Evolutionary conservation across 139 green algal genomes (phyloP), one percentile per base, ranked within the genome.

Genomic region (Micromonas commoda): DNA sequence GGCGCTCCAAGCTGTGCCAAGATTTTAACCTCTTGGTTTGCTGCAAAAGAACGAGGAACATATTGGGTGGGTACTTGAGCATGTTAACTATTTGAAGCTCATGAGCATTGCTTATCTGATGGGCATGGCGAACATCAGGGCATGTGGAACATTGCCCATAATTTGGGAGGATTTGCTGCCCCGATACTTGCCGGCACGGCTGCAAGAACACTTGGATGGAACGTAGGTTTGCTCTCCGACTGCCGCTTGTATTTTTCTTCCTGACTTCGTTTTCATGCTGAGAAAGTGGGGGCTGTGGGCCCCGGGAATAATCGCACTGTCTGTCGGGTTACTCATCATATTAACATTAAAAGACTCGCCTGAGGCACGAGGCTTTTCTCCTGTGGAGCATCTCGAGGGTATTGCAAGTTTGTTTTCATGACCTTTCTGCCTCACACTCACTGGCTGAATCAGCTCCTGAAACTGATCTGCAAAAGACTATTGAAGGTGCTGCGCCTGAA

Each of bases 1-100:
- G 94, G 94, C 26, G 93, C 91, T 0, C 93, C 93, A 38, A 93
- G 90, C 80, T 98, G 94, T 85, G 93, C 94, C 0, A 87, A 94
- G 73, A 96, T 97, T 75, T 83, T 98, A 70, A 98, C 94, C n/a
- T 91, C 88, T 37, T 98, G 94, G 94, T 98, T 95, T 83, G 89
- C 93, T 23, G 85, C 85, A 54, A 90, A 89, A 69, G 88, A 92
- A 86, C 83, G 89, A 29, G 89, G 89, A 66, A 97, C 92, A 23
- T 96, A 94, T 82, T 97, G 92, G 92, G 35, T 75, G 5, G 4
- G 61, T 32, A 29, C n/a, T n/a, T n/a, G n/a, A n/a, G n/a, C n/a
- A n/a, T n/a, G n/a, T n/a, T n/a, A n/a, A n/a, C n/a, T n/a, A n/a
- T n/a, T n/a, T n/a, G n/a, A n/a, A n/a, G n/a, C n/a, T n/a, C n/a